Evolutionary conservation across 345 rosid genomes (phyloP).

Genomic region (Cardamine occulta): DNA sequence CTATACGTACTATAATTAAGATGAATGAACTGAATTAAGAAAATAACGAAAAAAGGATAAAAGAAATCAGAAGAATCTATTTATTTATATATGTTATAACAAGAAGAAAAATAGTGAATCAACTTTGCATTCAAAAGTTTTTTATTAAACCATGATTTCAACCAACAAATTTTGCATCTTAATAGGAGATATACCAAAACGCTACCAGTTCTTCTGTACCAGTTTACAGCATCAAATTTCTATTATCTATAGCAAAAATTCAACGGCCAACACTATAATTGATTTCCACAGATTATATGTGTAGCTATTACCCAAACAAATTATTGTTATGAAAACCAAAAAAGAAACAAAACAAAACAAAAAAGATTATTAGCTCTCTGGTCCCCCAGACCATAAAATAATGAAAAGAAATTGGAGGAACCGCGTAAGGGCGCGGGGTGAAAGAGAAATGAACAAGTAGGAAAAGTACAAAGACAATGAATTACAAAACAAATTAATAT

Average conservation of each 20-base stretch:
- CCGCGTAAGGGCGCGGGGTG: conserved; percentile 38
- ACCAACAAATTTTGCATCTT: neutral
- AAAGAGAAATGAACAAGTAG: conserved; percentile 28
- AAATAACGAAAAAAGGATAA: neutral
- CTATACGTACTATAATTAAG: neutral
- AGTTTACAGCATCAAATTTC: neutral
- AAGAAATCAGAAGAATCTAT: neutral
- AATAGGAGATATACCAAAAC: neutral
- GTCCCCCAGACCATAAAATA: conserved; percentile 22
- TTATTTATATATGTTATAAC: neutral
- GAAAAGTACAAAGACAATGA: conserved; percentile 37
- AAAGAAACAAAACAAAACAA: too few species aligned
- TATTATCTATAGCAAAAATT: neutral
- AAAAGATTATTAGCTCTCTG: conserved; percentile 6
- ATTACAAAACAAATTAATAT: conserved; percentile 2
- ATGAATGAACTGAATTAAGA: neutral
- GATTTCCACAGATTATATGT: conserved; percentile 7
- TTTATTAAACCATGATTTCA: neutral
- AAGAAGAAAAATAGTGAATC: neutral
- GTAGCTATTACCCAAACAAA: conserved; percentile 15
- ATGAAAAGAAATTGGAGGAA: conserved; percentile 27
- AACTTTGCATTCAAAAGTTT: neutral
- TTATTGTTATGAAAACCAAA: neutral
- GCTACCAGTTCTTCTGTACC: neutral
- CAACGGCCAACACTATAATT: neutral